phyloP scores from a whole-genome alignment of 208 protist genomes.

The Wallacemonas sp. region DNA sequence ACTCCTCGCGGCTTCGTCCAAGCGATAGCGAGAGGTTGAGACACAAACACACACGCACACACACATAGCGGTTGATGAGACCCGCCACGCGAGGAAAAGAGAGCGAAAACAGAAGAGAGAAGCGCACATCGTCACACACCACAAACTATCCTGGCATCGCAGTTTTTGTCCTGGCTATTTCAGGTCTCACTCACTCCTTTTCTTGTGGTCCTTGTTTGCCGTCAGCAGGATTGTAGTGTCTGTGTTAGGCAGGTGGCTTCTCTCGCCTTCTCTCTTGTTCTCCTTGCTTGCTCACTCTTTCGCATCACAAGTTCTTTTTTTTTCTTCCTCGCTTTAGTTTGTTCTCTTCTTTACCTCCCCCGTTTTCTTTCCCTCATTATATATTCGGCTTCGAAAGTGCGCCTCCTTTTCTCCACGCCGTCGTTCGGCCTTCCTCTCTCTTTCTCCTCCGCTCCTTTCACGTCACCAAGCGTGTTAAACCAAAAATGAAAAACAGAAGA shows the following conservation, averaged over 20 bases:
- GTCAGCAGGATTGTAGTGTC: too few relatives aligned
- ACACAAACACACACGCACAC: too few relatives aligned
- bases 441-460: background rate
- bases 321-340: background rate
- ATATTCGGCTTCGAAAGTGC: conserved; percentile 9
- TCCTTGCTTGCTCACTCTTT: background rate
- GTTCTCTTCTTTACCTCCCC: conserved; percentile 20
- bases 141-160: too few relatives aligned
- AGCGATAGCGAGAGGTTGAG: too few relatives aligned
- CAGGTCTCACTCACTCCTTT: too few relatives aligned
- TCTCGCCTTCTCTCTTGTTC: conserved; percentile 20
- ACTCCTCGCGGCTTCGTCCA: too few relatives aligned
- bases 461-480: background rate
- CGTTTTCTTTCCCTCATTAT: conserved; percentile 4
- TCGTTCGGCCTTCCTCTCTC: background rate
- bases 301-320: conserved; percentile 16
- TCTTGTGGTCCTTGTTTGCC: too few relatives aligned
- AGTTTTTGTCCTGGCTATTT: too few relatives aligned
- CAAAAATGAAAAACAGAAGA: background rate
- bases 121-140: too few relatives aligned
- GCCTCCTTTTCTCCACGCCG: background rate
- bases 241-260: background rate
- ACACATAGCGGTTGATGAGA: too few relatives aligned
- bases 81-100: background rate
- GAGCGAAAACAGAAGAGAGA: background rate